phyloP scores from a whole-genome alignment of 2,329 filamentous ascomycete genomes.

The Venturia carpophila region DNA sequence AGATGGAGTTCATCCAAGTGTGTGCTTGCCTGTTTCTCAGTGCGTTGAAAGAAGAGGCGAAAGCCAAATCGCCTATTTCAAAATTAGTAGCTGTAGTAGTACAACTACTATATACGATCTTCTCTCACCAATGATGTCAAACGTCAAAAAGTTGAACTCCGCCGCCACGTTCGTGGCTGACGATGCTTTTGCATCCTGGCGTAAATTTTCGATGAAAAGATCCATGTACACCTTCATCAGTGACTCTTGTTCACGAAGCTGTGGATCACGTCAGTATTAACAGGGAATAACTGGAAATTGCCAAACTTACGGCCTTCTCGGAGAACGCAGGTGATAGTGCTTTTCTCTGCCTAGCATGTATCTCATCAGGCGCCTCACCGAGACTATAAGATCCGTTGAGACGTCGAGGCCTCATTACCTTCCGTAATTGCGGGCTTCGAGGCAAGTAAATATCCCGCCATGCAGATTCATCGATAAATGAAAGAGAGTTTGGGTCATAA shows the following conservation, averaged over 20 bases:
- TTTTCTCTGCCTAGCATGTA: conserved; percentile 18
- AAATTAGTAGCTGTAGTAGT: too few relatives aligned
- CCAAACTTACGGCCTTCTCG: conserved; percentile 5
- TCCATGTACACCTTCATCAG: conserved; percentile 18
- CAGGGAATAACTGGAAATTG: not conserved
- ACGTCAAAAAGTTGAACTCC: conserved; percentile 18
- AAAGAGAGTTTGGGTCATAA: conserved; percentile 23
- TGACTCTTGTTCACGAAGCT: conserved; percentile 17
- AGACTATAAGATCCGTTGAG: conserved; percentile 7
- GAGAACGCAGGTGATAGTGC: conserved; percentile 18
- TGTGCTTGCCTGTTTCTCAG: not conserved
- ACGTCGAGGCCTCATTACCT: not conserved
- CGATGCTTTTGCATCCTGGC: not conserved
- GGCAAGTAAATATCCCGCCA: conserved; percentile 27
- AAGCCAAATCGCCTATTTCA: conserved; percentile 17
- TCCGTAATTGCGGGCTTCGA: conserved; percentile 6
- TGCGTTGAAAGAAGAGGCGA: conserved; percentile 18
- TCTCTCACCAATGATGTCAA: conserved; percentile 8
- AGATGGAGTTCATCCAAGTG: not conserved
- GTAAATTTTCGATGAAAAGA: not conserved
- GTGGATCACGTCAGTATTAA: conserved; percentile 1
- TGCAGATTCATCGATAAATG: conserved; percentile 21
- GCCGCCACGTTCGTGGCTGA: conserved; percentile 22
- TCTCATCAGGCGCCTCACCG: not conserved
- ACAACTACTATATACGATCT: too few relatives aligned